Percentiles rank a stretch among this genome's conserved stretches.
Conservation (phyloP, 208 protist genomes). For the Trypanosoma caninum region DNA sequence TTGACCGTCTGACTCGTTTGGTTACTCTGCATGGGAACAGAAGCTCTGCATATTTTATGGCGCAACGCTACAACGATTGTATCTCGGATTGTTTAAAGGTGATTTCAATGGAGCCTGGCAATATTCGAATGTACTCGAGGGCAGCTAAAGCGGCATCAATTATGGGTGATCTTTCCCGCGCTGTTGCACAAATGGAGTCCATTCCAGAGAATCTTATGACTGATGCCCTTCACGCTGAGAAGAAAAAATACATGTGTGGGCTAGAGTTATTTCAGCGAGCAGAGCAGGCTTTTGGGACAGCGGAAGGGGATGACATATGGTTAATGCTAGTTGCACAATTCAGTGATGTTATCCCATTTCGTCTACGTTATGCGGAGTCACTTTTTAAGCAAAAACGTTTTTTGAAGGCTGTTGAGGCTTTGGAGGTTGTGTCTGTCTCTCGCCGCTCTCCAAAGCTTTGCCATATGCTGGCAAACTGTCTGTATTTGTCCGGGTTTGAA, state of each 20-base stretch:
- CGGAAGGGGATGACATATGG: constrained; percentile 78
- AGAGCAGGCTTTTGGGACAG: constrained; percentile 56
- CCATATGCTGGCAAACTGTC: constrained; percentile 61
- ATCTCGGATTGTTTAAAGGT: constrained; percentile 78
- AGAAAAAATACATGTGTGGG: constrained; percentile 53
- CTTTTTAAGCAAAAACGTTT: constrained; percentile 59
- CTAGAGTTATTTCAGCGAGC: constrained; percentile 60
- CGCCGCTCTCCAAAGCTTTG: constrained; percentile 48
- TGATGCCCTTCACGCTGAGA: constrained; percentile 34
- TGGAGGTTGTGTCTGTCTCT: constrained; percentile 55
- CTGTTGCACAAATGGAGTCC: constrained; percentile 55
- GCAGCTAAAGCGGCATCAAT: constrained; percentile 69
- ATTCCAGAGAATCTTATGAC: constrained; percentile 37
- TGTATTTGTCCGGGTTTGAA: constrained; percentile 86
- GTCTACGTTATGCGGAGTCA: constrained; percentile 76
- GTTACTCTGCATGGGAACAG: constrained; percentile 83
- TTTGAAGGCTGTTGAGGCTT: constrained; percentile 54
- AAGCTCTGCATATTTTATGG: constrained; percentile 89
- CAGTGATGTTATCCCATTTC: constrained; percentile 66
- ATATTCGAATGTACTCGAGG: constrained; percentile 67
- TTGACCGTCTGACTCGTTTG: constrained; percentile 53
- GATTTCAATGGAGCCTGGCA: constrained; percentile 62
- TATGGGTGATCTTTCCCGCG: constrained; percentile 75
- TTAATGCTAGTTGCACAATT: constrained; percentile 83
- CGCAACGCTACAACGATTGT: constrained; percentile 71